Base-by-base conservation (phyloP, 345 rosid species). In the Brassica cretica region DNA sequence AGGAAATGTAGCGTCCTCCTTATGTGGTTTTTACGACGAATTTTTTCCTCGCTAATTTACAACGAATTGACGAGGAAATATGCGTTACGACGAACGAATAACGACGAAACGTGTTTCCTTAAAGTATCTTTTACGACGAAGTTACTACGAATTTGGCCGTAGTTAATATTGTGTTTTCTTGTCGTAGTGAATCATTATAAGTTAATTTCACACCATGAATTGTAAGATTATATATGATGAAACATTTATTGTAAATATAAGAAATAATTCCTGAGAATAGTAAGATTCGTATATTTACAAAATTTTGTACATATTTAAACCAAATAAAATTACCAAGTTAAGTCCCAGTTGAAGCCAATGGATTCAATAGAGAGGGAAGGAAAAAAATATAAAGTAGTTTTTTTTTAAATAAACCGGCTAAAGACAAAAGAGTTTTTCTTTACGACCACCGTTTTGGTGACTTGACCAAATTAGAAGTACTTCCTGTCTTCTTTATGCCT, bases 401-500 rank as follows among this genome's bases (percentile, higher is more conserved):
- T 14, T n/a, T 8, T 8, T 1, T 4, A 27, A 69, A n/a, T 4
- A 0, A 49, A 11, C 15, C 9, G 46, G 32, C 60, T 59, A 33
- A 41, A 56, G 15, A 60, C 10, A 46, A 66, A 66, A 19, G 2
- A 46, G 46, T 49, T 7, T 58, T 49, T 53, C 51, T 29, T 35
- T 8, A 79, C 14, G 78, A 51, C 78, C 74, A 73, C 35, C 82
- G 82, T 68, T 79, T 79, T 25, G 82, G 39, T 67, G 82, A 62
- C 44, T 68, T 79, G 56, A 78, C 59, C 74, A 79, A 51, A 79
- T 68, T 79, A 12, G 82, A 68, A 78, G 73, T 21, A 68, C 74
- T 79, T 62, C 82, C 78, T 14, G 78, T 68, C 66, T 73, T 79
- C 74, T 73, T 79, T 74, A 68, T 73, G 70, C 82, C 82, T 79